A percentile compares a stretch with the other conserved stretches of the same genome.
Conservation (phyloP, 805 yeast species). For the Saturnispora ahearnii region DNA sequence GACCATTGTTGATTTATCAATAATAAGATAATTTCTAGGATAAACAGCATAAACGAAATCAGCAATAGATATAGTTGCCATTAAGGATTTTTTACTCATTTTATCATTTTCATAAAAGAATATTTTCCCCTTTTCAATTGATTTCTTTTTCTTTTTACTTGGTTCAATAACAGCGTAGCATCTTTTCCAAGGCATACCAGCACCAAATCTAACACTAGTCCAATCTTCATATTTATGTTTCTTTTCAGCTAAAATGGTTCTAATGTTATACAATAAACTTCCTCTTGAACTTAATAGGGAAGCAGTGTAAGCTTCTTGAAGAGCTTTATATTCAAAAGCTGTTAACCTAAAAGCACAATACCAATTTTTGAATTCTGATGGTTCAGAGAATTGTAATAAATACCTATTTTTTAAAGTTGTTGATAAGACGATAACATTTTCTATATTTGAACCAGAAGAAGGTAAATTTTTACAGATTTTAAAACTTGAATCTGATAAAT, state of each 20-base stretch:
- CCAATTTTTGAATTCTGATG: constrained; percentile 65
- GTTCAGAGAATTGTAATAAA: constrained; percentile 66
- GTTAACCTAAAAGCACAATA: constrained; percentile 74
- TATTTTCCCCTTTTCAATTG: constrained; percentile 53
- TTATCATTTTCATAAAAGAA: constrained; percentile 79
- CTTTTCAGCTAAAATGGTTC: constrained; percentile 75
- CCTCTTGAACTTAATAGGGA: constrained; percentile 91
- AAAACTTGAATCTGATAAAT: constrained; percentile 83
- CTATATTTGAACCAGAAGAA: constrained; percentile 52
- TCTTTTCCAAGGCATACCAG: constrained; percentile 96
- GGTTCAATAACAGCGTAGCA: constrained; percentile 88
- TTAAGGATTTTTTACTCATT: constrained; percentile 57
- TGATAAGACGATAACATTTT: constrained; percentile 77
- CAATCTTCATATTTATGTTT: constrained; percentile 86
- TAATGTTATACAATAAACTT: constrained; percentile 74
- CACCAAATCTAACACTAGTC: constrained; percentile 90
- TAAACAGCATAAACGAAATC: constrained; percentile 79
- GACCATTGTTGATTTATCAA: constrained; percentile 81
- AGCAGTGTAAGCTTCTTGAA: constrained; percentile 96
- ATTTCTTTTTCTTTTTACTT: constrained; percentile 39
- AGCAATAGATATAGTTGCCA: constrained; percentile 72
- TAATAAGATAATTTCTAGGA: constrained; percentile 73
- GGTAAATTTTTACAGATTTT: constrained; percentile 63
- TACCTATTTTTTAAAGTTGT: constrained; percentile 88
- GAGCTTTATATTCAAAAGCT: constrained; percentile 66